phyloP scores from a whole-genome alignment of 106 monocot genomes.

The Narthecium ossifragum region DNA sequence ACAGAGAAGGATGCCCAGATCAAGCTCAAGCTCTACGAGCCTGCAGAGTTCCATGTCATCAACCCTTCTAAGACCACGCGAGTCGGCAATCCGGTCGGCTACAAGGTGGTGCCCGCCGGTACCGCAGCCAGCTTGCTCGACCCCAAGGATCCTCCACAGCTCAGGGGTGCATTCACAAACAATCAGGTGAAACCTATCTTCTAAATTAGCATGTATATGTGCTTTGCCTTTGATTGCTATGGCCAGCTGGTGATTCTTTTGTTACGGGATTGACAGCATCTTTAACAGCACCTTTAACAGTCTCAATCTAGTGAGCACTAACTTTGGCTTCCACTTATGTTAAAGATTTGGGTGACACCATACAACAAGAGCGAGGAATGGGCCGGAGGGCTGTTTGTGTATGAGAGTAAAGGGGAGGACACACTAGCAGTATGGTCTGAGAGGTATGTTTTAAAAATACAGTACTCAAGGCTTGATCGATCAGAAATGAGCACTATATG shows the following conservation, averaged over 20 bases:
- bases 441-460: neutral
- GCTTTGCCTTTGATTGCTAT: too few species aligned
- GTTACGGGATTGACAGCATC: too few species aligned
- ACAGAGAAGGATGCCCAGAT: conserved; percentile 69
- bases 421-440: neutral
- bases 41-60: conserved; percentile 64
- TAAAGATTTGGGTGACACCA: neutral
- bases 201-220: neutral
- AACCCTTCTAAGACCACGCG: conserved; percentile 41
- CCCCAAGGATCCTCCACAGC: conserved; percentile 60
- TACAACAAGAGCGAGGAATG: conserved; percentile 1
- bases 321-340: too few species aligned
- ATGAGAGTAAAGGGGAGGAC: neutral
- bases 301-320: too few species aligned
- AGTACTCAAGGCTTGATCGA: neutral
- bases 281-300: too few species aligned
- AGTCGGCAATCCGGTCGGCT: conserved; percentile 69
- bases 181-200: conserved; percentile 45
- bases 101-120: conserved; percentile 56
- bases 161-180: conserved; percentile 68
- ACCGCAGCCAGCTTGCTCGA: conserved; percentile 82
- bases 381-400: neutral
- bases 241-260: too few species aligned
- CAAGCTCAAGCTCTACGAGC: conserved; percentile 57
- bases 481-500: neutral